Percentiles rank a stretch among this genome's conserved stretches.
These are phyloP conservation scores for Peronosclerospora sorghi DNA, from an alignment of 352 stramenopile species.

Conservation along the genomic window DNA sequence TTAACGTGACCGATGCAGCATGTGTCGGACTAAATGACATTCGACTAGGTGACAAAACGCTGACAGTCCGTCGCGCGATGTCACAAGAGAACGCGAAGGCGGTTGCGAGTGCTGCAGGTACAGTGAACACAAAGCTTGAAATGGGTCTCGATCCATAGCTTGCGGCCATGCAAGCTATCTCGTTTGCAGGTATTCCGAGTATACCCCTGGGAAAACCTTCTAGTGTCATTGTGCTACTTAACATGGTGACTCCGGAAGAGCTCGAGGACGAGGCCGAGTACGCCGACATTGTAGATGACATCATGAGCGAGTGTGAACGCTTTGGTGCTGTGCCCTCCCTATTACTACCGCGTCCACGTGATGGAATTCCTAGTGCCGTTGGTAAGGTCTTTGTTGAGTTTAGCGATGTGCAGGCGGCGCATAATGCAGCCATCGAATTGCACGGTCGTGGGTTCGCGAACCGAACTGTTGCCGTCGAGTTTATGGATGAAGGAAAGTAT, in stretches of 20 bases:
- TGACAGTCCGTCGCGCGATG: slow-evolving; percentile 85
- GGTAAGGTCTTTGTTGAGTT: slow-evolving; percentile 92
- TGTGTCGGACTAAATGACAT: slow-evolving; percentile 94
- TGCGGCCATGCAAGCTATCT: slow-evolving; percentile 60
- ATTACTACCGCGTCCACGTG: slow-evolving; percentile 59
- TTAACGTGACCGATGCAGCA: slow-evolving; percentile 83
- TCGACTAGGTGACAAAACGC: slow-evolving; percentile 84
- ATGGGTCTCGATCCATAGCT: slow-evolving; percentile 58
- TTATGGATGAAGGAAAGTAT: slow-evolving; percentile 85
- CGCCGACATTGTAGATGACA: slow-evolving; percentile 92
- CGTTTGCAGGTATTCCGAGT: slow-evolving; percentile 42
- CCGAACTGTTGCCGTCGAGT: slow-evolving; percentile 84
- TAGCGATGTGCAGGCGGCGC: slow-evolving; percentile 63
- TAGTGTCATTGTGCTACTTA: slow-evolving; percentile 90
- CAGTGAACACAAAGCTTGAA: slow-evolving; percentile 52
- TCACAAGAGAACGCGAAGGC: slow-evolving; percentile 61
- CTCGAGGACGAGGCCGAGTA: slow-evolving; percentile 93
- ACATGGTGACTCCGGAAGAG: slow-evolving; percentile 97
- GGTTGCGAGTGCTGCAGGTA: slow-evolving; percentile 47
- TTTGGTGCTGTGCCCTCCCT: slow-evolving; percentile 72
- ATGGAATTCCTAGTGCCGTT: slow-evolving; percentile 41
- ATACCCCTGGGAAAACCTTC: slow-evolving; percentile 51
- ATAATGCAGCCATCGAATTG: slow-evolving; percentile 78
- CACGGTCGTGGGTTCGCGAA: slow-evolving; percentile 90
- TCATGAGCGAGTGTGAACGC: slow-evolving; percentile 92